Evolutionary conservation across 2,329 filamentous ascomycete genomes (phyloP), one percentile per base, ranked within the genome.

Genomic region (Cladosporium oxysporum): DNA sequence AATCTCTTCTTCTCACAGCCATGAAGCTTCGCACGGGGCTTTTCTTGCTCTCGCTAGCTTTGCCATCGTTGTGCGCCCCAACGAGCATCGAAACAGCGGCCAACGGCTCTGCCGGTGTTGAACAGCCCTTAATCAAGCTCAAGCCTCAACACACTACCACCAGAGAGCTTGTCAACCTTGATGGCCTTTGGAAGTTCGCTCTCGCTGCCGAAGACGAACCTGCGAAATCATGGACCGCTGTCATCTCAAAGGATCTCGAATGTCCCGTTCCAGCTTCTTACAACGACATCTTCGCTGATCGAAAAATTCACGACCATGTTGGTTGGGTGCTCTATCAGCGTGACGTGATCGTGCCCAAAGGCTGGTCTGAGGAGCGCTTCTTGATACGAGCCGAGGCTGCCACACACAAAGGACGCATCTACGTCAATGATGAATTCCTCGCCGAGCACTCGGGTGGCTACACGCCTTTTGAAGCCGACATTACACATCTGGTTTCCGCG

Each of bases 241-340:
- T 55, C 14, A 8, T 65, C 2, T 26, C 62, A 5, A 58, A 50
- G 4, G 53, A 33, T 3, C 62, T 65, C 53, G 62, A 65, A 31
- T 58, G 52, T 23, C 62, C 62, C 4, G 62, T 65, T 12, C 55
- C 62, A 37, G 62, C 62, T 28, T 58, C 52, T 1, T 59, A 58
- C 29, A 65, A 65, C 44, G 62, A 65, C n/a, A 65, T 65, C 21
- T 65, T 65, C 53, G 29, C 50, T 2, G 62, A 65, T 29, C 53
- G 33, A 21, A 29, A 37, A 4, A 65, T 65, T 5, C 62, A 53
- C 28, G 47, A 65, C 16, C 62, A 65, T n/a, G 62, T 65, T 18
- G 62, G 62, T 2, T 65, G 62, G 62, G 62, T 65, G 21, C 26
- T 58, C 21, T 65, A 65, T 10, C 62, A 65, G 26, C 41, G 57